Evolutionary conservation across 331 rosid species (phyloP).

Genomic region (Pyrus hybrid): DNA sequence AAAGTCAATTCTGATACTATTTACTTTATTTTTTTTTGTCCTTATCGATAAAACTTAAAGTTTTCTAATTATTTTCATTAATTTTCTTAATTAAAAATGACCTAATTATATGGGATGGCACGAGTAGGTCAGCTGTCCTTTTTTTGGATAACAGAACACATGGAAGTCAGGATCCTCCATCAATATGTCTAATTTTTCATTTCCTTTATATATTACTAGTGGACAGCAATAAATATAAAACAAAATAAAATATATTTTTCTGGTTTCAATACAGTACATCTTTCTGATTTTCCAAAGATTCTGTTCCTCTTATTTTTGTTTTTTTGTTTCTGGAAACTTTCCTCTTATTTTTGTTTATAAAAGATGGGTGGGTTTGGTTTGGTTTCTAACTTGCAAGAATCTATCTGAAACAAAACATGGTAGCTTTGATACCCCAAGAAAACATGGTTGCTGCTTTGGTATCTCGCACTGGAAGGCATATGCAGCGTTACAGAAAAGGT

Average conservation of each 20-base stretch:
- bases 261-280: background rate
- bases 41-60: background rate
- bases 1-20: too few species aligned
- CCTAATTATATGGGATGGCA: constrained; percentile 8
- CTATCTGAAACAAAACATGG: constrained; percentile 25
- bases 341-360: background rate
- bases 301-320: background rate
- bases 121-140: background rate
- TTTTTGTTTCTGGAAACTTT: background rate
- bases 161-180: background rate
- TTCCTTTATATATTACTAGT: background rate
- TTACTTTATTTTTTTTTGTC: background rate
- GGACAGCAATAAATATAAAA: background rate
- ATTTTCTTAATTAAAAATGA: background rate
- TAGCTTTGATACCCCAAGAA: constrained; percentile 58
- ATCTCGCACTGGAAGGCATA: constrained; percentile 84
- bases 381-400: background rate
- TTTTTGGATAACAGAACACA: constrained; percentile 2
- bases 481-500: constrained; percentile 76
- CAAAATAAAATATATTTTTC: background rate
- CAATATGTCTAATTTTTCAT: background rate
- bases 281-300: background rate
- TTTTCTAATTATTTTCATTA: background rate
- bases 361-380: background rate
- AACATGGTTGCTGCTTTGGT: constrained; percentile 62